Evolutionary conservation across 306 rosid species (phyloP).

Genomic region (Lathyrus sativus): DNA sequence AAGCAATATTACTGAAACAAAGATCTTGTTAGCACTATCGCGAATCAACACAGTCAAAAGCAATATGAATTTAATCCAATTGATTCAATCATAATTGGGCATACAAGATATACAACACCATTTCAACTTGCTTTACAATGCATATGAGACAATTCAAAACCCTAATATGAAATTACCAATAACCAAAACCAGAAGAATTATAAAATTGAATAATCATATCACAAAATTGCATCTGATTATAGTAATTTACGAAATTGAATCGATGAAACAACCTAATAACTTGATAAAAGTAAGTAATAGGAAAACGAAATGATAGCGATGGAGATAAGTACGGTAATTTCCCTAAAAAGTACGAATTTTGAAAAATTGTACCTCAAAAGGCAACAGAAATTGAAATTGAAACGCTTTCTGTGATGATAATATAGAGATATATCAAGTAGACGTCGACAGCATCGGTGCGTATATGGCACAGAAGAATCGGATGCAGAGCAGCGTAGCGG

Average conservation of each 20-base stretch:
- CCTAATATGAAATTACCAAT: background rate
- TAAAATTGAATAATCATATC: background rate
- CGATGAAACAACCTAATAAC: background rate
- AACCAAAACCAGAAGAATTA: background rate
- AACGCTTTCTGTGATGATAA: background rate
- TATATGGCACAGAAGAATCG: background rate
- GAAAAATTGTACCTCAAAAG: conserved; percentile 25
- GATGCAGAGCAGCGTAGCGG: conserved; percentile 9
- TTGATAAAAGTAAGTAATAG: background rate
- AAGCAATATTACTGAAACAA: conserved; percentile 48
- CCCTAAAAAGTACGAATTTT: background rate
- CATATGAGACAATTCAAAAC: conserved; percentile 2
- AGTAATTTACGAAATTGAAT: conserved; percentile 1
- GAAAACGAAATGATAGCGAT: conserved; percentile 8
- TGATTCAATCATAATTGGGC: background rate
- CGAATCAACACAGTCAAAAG: conserved; percentile 8
- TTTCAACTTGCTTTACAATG: background rate
- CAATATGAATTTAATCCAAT: conserved; percentile 6
- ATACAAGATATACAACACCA: conserved; percentile 6
- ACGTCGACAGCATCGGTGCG: conserved; percentile 12
- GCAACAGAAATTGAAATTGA: background rate
- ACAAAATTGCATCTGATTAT: background rate
- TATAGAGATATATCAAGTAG: background rate
- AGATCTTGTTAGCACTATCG: conserved; percentile 4
- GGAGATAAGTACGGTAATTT: no score